A percentile compares a stretch with the other conserved stretches of the same genome.
Evolutionary conservation across 306 rosid species (phyloP).

Genomic region (Cercis canadensis): DNA sequence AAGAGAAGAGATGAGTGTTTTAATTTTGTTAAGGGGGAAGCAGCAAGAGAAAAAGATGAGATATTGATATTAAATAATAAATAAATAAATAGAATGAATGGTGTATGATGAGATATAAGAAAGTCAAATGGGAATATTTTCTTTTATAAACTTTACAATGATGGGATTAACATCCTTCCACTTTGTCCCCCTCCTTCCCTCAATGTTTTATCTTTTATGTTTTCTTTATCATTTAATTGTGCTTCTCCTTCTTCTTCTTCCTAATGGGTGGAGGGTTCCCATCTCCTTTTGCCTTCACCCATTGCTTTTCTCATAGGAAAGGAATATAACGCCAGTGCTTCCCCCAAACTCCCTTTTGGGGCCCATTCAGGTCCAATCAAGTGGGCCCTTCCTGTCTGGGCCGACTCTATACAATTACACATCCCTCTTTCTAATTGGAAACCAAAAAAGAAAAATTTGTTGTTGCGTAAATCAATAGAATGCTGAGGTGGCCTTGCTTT

Average conservation of each 20-base stretch:
- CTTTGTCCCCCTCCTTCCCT: conserved; percentile 87
- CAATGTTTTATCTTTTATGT: conserved; percentile 36
- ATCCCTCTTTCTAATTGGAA: background rate
- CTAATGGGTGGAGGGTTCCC: conserved; percentile 72
- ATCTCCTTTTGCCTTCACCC: conserved; percentile 63
- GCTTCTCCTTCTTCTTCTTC: conserved; percentile 38
- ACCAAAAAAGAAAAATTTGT: background rate
- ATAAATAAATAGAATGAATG: conserved; percentile 70
- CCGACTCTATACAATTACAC: conserved; percentile 38
- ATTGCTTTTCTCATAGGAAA: conserved; percentile 78
- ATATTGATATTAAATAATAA: background rate
- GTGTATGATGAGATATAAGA: conserved; percentile 67
- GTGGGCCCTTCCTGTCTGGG: conserved; percentile 76
- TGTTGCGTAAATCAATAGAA: conserved; percentile 78
- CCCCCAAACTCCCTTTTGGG: conserved; percentile 55
- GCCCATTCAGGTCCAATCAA: conserved; percentile 70
- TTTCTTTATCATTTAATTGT: conserved; percentile 36
- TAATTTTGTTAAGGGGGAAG: no score
- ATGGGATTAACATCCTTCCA: conserved; percentile 97
- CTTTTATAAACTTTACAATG: conserved; percentile 75
- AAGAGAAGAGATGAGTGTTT: no score
- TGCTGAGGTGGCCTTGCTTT: conserved; percentile 72
- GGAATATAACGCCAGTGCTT: conserved; percentile 68
- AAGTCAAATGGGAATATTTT: conserved; percentile 86
- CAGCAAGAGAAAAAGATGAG: no score